A percentile compares a stretch with the other conserved stretches of the same genome.
Evolutionary conservation across 345 rosid genomes (phyloP).

Genomic region (Hibiscus tridactylites): DNA sequence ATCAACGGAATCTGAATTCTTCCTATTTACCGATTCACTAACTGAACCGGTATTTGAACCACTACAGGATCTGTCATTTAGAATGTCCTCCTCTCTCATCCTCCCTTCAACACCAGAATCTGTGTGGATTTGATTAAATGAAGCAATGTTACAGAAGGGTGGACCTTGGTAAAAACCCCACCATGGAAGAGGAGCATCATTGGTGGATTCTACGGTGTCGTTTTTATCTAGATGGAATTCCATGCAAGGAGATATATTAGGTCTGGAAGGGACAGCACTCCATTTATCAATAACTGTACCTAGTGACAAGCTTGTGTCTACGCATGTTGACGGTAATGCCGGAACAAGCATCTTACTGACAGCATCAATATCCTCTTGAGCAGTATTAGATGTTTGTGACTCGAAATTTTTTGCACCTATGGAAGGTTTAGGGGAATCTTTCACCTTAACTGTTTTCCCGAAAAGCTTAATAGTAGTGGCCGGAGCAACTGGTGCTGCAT

Average conservation of each 20-base stretch:
- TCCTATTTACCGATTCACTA: slow-evolving; percentile 25
- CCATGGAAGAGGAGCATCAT: slow-evolving; percentile 13
- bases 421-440: slow-evolving; percentile 21
- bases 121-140: slow-evolving; percentile 10
- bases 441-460: slow-evolving; percentile 47
- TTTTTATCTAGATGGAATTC: slow-evolving; percentile 9
- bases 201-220: slow-evolving; percentile 6
- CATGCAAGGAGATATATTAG: background rate
- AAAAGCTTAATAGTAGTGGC: slow-evolving; percentile 52
- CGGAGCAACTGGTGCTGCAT: slow-evolving; percentile 10
- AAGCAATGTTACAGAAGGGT: slow-evolving; percentile 7
- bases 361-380: slow-evolving; percentile 10
- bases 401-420: slow-evolving; percentile 1
- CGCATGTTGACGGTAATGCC: slow-evolving; percentile 8
- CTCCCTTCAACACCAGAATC: slow-evolving; percentile 7
- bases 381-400: slow-evolving; percentile 5
- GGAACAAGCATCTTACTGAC: slow-evolving; percentile 9
- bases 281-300: slow-evolving; percentile 17
- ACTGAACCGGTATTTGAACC: slow-evolving; percentile 36
- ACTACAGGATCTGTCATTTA: slow-evolving; percentile 32
- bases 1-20: slow-evolving; percentile 26
- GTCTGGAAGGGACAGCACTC: background rate
- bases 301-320: slow-evolving; percentile 31
- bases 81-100: slow-evolving; percentile 19
- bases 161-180: slow-evolving; percentile 15